Evolutionary conservation across 441 rosid species (phyloP), one percentile per base, ranked within the genome.

Genomic region (Codiaeum variegatum): DNA sequence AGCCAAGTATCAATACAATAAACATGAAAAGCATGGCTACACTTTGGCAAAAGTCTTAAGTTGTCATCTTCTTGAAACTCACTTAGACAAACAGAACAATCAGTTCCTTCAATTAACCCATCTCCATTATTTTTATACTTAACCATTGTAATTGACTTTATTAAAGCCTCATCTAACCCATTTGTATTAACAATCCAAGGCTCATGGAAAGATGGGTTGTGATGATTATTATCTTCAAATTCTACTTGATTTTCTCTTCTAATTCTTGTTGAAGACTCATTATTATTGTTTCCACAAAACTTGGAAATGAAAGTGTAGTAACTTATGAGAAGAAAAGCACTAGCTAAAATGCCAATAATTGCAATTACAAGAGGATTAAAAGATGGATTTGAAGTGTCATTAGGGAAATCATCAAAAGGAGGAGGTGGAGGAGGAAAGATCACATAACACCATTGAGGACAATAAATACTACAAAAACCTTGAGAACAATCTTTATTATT

Each of bases 1-100:
- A 94, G 97, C 97, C 98, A 94, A 7, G 88, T 85, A 80, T 94
- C 98, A 60, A 94, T 91, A 77, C 98, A 94, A 16, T 78, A 81
- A 10, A 92, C 85, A 69, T 92, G 98, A 71, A 94, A 94, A 66
- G 85, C 90, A 67, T 94, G 98, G 59, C 84, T 84, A 55, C 98
- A 94, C 66, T 86, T 89, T 2, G 98, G 98, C 79, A 94, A 79
- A 19, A 94, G 83, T 85, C 98, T 89, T 46, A 94, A 36, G 83
- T 78, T 80, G 72, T 92, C 97, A 6, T 83, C 89, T 72, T 90
- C 97, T 21, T 80, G 82, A 46, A 94, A 94, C 77, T 92, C 97
- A 62, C 89, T 84, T 56, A 94, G 91, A 77, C 98, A 94, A 73
- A 92, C 94, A 0, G 96, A 85, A 78, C 98, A 94, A 77, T 87